phyloP scores from a whole-genome alignment of 2,329 filamentous ascomycete genomes.

The Colletotrichum tropicale region DNA sequence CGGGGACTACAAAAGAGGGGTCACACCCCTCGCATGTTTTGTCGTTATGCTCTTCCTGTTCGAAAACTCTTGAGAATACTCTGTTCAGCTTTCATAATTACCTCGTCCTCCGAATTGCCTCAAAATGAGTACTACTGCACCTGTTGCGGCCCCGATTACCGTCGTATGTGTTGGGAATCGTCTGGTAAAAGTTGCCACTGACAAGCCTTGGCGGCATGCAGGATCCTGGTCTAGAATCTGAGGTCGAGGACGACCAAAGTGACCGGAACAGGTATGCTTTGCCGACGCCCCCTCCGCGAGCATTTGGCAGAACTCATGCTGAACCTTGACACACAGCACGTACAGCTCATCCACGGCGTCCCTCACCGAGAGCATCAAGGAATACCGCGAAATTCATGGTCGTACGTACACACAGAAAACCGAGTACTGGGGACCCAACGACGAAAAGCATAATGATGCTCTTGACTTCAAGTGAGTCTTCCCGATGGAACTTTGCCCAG shows the following conservation, averaged over 20 bases:
- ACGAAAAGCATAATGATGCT: conserved; percentile 23
- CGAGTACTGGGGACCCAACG: conserved; percentile 26
- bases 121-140: neutral
- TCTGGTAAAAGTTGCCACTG: neutral
- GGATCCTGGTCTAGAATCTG: neutral
- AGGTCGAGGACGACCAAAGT: neutral
- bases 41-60: neutral
- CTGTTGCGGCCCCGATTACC: neutral
- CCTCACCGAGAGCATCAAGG: conserved; percentile 32
- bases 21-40: neutral
- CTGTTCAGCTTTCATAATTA: too few relatives aligned
- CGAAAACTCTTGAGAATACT: neutral
- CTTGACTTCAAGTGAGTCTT: conserved; percentile 13
- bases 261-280: neutral
- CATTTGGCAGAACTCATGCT: neutral
- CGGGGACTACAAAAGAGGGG: neutral
- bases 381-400: conserved; percentile 35
- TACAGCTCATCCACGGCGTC: conserved; percentile 28
- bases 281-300: too few relatives aligned
- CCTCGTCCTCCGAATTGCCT: neutral
- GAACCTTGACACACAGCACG: neutral
- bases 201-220: neutral
- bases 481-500: neutral
- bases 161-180: neutral
- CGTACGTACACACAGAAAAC: conserved; percentile 31